Evolutionary conservation across 2,329 filamentous ascomycete genomes (phyloP).

Genomic region (Balansia obtecta): DNA sequence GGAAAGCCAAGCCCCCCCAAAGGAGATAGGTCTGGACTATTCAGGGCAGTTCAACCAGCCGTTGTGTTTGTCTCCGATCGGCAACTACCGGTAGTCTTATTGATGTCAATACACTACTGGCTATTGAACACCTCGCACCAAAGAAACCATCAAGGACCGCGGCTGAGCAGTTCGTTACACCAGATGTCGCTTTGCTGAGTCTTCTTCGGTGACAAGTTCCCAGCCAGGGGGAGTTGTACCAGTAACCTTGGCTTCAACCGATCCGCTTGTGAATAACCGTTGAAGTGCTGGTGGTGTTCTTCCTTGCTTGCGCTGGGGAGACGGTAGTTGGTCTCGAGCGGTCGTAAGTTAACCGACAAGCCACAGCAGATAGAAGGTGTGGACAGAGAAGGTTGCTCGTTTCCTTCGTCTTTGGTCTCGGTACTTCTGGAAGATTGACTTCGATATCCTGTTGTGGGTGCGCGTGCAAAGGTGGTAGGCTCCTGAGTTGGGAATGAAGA

Average conservation of each 20-base stretch:
- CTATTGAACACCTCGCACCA: neutral
- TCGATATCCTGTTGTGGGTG: neutral
- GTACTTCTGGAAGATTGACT: neutral
- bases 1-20: neutral
- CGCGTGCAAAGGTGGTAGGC: neutral
- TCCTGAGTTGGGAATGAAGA: neutral
- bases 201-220: neutral
- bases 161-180: neutral
- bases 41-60: neutral
- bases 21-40: neutral
- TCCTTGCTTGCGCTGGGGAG: neutral
- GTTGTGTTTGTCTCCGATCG: neutral
- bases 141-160: neutral
- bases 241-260: neutral
- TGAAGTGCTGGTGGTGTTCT: neutral
- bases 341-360: neutral
- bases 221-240: neutral
- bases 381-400: neutral
- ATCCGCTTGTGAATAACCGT: neutral
- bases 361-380: neutral
- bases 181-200: neutral
- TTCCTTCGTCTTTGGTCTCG: neutral
- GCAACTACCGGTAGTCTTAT: neutral
- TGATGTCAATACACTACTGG: neutral
- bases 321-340: neutral